Base-by-base conservation (phyloP, 2,329 filamentous ascomycete genomes). In the Fusarium devonianum region DNA sequence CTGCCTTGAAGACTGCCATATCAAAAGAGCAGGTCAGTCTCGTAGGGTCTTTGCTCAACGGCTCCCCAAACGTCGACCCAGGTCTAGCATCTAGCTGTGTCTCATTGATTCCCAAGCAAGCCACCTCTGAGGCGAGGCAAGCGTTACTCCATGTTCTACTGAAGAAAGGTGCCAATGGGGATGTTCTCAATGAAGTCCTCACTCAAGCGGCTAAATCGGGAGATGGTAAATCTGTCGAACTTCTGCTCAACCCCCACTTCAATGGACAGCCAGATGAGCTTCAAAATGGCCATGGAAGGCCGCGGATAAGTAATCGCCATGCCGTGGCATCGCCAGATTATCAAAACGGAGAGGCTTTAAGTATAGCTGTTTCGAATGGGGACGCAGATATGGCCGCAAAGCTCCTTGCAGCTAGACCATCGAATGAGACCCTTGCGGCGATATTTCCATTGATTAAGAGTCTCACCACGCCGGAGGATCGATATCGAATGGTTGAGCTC, bases 261-360 rank as follows among this genome's bases (percentile, higher is more conserved):
- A 73, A 74, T 0, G 71, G 71, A 1, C 62, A 64, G 40, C 50
- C 62, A 58, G 43, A 14, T 9, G 42, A 30, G 13, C 47, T 44
- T 10, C 50, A 41, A 9, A 49, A 43, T 25, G 64, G 66, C 41
- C 60, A 32, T 63, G 43, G 53, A 14, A 59, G 49, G 9, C 39
- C 49, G 19, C 59, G 72, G 53, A 62, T 73, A 5, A 70, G 66
- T 28, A 72, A 75, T 30, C 71, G 73, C 22, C 80, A 83, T 48
- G 75, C 75, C 13, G 72, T 75, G 5, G 81, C 81, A 6, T 81
- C 81, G 3, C 76, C 79, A 3, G 76, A 84, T 47, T 70, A 82
- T 51, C 78, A 77, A 37, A 74, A 74, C 4, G 81, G 80, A 1
- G 65, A 80, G 46, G 81, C 81, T 0, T 66, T 85, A 19, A 72